Base-by-base conservation (phyloP, 495 filamentous ascomycete genomes). In the Tetracladium setigerum region DNA sequence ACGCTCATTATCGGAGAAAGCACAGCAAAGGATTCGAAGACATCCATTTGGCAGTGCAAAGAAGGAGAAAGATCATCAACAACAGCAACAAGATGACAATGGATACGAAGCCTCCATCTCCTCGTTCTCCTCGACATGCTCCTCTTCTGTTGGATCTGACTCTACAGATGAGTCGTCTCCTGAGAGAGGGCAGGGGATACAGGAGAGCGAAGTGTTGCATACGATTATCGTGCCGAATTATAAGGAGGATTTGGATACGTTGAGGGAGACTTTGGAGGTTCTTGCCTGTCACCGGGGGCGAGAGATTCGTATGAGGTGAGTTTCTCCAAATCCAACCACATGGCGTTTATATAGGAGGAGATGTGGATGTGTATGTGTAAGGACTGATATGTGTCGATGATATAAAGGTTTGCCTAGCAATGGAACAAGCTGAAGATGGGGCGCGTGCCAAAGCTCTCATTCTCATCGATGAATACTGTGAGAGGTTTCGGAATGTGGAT, bases 181-280 rank as follows among this genome's bases (percentile, higher is more conserved):
- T n/a, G n/a, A n/a, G n/a, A n/a, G n/a, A n/a, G n/a, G n/a, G n/a
- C n/a, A n/a, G n/a, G n/a, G n/a, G n/a, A n/a, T n/a, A n/a, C n/a
- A 34, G 32, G n/a, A n/a, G n/a, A n/a, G n/a, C n/a, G n/a, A n/a
- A n/a, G 40, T 82, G 16, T 62, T 83, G 12, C 78, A 83, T 46
- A 78, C 79, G 2, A 82, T 86, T 43, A 69, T 86, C 50, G 64
- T 86, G 9, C 82, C 82, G 12, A 83, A 83, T 53, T 86, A 86
- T 62, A 80, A 79, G 49, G 82, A 86, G 54, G 80, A 84, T 19
- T 61, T 81, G 45, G 74, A 81, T 41, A 82, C 74, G 0, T 61
- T 86, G 44, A 65, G 74, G 50, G 79, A 82, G 46, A 84, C 82
- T 1, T 61, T 84, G 24, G 75, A 78, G 22, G 79, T 84, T 17